These are phyloP conservation scores for Agaricus bisporus DNA, from an alignment of 768 basidiomycete genomes.

Conservation along the genomic window DNA sequence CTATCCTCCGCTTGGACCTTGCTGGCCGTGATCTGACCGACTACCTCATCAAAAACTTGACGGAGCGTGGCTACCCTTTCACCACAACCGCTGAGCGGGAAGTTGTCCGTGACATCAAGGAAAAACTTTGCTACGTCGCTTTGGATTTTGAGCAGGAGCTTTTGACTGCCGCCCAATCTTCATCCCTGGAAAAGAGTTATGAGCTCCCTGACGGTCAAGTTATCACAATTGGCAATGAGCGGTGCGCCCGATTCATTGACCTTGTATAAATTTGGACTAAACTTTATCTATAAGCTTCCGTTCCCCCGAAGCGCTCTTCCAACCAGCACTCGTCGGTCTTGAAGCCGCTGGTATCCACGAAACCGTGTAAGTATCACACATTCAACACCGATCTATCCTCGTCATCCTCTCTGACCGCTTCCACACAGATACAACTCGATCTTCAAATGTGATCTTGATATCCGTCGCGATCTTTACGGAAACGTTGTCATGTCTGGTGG, in stretches of 20 bases:
- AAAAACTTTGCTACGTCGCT: constrained; percentile 94
- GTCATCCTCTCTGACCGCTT: constrained; percentile 4
- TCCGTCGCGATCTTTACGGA: constrained; percentile 74
- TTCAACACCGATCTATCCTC: neutral
- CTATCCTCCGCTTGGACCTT: constrained; percentile 87
- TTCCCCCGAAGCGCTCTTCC: constrained; percentile 94
- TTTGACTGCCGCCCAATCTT: constrained; percentile 84
- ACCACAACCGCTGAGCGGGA: constrained; percentile 91
- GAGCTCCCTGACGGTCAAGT: constrained; percentile 92
- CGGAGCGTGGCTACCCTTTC: constrained; percentile 91
- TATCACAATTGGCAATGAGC: constrained; percentile 91
- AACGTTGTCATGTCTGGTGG: constrained; percentile 88
- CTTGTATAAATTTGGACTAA: constrained; percentile 38
- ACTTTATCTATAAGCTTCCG: constrained; percentile 63
- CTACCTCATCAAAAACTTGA: constrained; percentile 75
- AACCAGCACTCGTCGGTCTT: constrained; percentile 83
- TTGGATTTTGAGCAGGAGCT: constrained; percentile 93
- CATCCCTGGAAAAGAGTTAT: constrained; percentile 88
- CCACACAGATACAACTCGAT: constrained; percentile 63
- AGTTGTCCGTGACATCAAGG: constrained; percentile 97
- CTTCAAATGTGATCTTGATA: constrained; percentile 83
- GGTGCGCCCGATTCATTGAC: constrained; percentile 59
- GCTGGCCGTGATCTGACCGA: constrained; percentile 91
- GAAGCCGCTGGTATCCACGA: constrained; percentile 92
- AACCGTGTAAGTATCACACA: constrained; percentile 53